Percentiles rank a stretch among this genome's conserved stretches.
Evolutionary conservation across 179 eudicot genomes (phyloP).

Genomic region (Corrigiola litoralis): DNA sequence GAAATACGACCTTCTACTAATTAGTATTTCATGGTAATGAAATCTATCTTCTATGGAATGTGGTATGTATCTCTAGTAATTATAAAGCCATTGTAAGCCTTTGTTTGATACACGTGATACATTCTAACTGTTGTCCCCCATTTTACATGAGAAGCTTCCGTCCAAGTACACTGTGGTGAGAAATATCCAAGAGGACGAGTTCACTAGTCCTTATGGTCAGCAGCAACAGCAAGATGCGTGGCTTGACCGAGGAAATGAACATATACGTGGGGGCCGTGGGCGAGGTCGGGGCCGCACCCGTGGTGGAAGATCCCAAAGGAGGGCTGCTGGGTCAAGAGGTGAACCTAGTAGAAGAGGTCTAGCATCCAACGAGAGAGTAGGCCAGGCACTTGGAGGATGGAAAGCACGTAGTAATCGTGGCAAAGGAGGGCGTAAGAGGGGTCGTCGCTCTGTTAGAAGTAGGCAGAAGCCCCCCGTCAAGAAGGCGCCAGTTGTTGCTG

Average conservation of each 20-base stretch:
- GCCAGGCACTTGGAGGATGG: slow-evolving; percentile 51
- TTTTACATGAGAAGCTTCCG: slow-evolving; percentile 36
- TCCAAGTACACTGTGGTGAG: slow-evolving; percentile 36
- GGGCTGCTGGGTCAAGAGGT: slow-evolving; percentile 29
- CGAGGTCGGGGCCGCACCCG: slow-evolving; percentile 50
- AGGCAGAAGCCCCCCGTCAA: slow-evolving; percentile 46
- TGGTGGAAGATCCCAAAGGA: slow-evolving; percentile 61
- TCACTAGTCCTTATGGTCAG: slow-evolving; percentile 30
- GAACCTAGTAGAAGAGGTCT: slow-evolving; percentile 29
- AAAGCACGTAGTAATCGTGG: slow-evolving; percentile 55
- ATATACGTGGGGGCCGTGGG: slow-evolving; percentile 23
- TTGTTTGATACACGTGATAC: no score
- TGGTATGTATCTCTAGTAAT: no score
- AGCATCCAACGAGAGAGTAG: slow-evolving; percentile 30
- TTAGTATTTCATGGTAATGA: no score
- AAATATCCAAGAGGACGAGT: slow-evolving; percentile 39
- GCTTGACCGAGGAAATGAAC: slow-evolving; percentile 32
- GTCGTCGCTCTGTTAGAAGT: slow-evolving; percentile 47
- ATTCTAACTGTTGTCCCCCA: neutral
- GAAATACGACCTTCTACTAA: no score
- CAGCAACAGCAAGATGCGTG: slow-evolving; percentile 39
- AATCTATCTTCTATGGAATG: no score
- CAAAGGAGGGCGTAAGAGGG: slow-evolving; percentile 58
- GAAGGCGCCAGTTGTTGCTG: slow-evolving; percentile 21
- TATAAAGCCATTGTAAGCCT: neutral